Base-by-base conservation (phyloP, 2,329 filamentous ascomycete species). In the Calycina herbarum region DNA sequence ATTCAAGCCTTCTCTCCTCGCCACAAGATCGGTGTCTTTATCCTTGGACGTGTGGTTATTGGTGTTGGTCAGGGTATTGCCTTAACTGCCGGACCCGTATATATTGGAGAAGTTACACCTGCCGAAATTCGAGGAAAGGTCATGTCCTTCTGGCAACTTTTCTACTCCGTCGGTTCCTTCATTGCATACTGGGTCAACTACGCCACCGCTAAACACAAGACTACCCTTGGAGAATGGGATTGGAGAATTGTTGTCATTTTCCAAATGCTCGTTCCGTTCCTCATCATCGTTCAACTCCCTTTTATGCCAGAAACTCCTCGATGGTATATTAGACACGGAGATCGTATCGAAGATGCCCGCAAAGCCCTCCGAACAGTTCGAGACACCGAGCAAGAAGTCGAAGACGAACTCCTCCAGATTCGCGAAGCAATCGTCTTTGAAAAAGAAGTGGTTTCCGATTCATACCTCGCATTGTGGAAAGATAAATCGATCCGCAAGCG, bases 181-280 rank as follows among this genome's bases (percentile, higher is more conserved):
- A 71, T 72, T 68, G 69, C 68, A 7, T 72, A 73, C 56, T 72
- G 70, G 71, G 68, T 73, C 59, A 70, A 68, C 40, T 70, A 69
- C 33, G 72, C 70, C 3, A 68, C 66, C 38, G 59, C 64, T 31
- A 67, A 70, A 64, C 70, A 73, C 62, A 68, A 57, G n/a, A 29
- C 35, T 2, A 59, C 40, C 1, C 67, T 73, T 33, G 89, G 89
- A 48, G 81, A 92, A 70, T 91, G 89, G 89, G 88, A 91, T 76
- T 91, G 89, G 89, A 86, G 84, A 72, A 85, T 90, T 80, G 86
- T 91, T 15, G 85, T 91, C 68, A 86, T 92, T 68, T 91, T 91
- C 81, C 89, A 92, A 77, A 80, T 90, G 59, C 76, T 92, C n/a
- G 82, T 90, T 29, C 89, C 89, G 1, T 69, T 83, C 61, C 72